A percentile compares a stretch with the other conserved stretches of the same genome.
Conservation (phyloP, 2,329 filamentous ascomycete genomes). For the Gliomastix tumulicola region DNA sequence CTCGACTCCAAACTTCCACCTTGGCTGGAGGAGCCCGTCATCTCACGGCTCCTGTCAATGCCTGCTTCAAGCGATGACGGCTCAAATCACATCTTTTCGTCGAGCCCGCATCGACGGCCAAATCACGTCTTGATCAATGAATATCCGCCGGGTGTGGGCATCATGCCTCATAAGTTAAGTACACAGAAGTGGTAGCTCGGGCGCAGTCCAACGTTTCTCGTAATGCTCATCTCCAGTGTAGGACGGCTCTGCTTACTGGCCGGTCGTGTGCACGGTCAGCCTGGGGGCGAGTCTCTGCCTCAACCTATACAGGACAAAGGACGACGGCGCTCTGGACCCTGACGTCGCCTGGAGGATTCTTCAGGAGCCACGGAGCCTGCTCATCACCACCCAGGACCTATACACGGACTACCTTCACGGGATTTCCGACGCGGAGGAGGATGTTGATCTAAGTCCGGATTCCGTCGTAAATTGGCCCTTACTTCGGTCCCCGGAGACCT, state of each 20-base stretch:
- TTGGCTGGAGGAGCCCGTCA: slow-evolving; percentile 67
- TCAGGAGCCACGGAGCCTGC: slow-evolving; percentile 76
- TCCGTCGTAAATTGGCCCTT: slow-evolving; percentile 69
- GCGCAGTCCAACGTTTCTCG: slow-evolving; percentile 11
- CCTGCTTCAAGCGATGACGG: slow-evolving; percentile 21
- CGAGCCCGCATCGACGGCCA: slow-evolving; percentile 66
- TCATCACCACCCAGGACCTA: slow-evolving; percentile 62
- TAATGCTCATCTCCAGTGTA: slow-evolving; percentile 24
- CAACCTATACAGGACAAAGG: slow-evolving; percentile 62
- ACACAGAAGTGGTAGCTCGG: too few relatives aligned
- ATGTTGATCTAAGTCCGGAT: slow-evolving; percentile 53
- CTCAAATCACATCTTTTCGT: slow-evolving; percentile 39
- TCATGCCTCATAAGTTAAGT: slow-evolving; percentile 80
- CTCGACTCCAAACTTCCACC: slow-evolving; percentile 65
- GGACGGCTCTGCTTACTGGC: slow-evolving; percentile 81
- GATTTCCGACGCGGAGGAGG: slow-evolving; percentile 59
- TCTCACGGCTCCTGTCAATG: slow-evolving; percentile 52
- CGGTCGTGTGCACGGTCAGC: slow-evolving; percentile 86
- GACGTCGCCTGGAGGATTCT: slow-evolving; percentile 53
- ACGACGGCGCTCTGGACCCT: slow-evolving; percentile 48
- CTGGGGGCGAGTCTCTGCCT: slow-evolving; percentile 72
- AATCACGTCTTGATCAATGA: slow-evolving; percentile 96
- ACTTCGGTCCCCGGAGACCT: slow-evolving; percentile 41
- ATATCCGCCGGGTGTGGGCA: slow-evolving; percentile 82
- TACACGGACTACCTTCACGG: slow-evolving; percentile 71